These are phyloP conservation scores for Colletotrichum orchidophilum DNA, from an alignment of 2,329 filamentous ascomycete species.

Conservation along the genomic window DNA sequence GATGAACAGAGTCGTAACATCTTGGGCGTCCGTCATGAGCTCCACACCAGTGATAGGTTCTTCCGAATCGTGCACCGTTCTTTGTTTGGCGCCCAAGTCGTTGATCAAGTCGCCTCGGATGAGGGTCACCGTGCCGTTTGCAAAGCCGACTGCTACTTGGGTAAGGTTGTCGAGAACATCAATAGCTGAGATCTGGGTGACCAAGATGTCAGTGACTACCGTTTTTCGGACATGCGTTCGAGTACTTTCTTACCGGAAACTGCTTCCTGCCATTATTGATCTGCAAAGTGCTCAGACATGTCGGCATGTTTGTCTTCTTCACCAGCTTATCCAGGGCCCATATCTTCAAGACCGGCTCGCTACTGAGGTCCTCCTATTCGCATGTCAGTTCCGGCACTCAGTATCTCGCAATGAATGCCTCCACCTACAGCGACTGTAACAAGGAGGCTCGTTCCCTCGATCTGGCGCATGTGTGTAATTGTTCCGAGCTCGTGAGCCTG, in stretches of 20 bases:
- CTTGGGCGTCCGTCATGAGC: conserved; percentile 66
- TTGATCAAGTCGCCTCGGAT: conserved; percentile 95
- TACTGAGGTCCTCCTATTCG: conserved; percentile 80
- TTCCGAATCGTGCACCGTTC: conserved; percentile 95
- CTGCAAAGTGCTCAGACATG: conserved; percentile 84
- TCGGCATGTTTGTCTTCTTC: conserved; percentile 91
- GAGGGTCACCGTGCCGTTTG: conserved; percentile 92
- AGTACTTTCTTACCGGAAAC: conserved; percentile 74
- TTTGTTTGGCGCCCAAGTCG: conserved; percentile 91
- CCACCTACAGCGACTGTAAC: conserved; percentile 75
- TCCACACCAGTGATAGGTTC: conserved; percentile 95
- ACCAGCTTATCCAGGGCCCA: conserved; percentile 95
- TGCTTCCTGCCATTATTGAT: conserved; percentile 92
- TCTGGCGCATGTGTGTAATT: conserved; percentile 91
- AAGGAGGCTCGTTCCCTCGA: conserved; percentile 85
- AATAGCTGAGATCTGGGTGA: conserved; percentile 80
- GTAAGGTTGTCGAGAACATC: conserved; percentile 87
- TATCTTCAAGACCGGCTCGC: conserved; percentile 91
- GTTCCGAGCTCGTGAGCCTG: conserved; percentile 82
- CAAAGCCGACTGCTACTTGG: conserved; percentile 94
- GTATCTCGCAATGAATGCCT: neutral
- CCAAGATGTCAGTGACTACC: neutral
- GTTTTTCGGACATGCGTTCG: too few relatives aligned
- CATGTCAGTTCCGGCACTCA: neutral
- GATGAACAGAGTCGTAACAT: conserved; percentile 83